phyloP scores from a whole-genome alignment of 2,329 filamentous ascomycete genomes.

The Trichophyton benhamiae region DNA sequence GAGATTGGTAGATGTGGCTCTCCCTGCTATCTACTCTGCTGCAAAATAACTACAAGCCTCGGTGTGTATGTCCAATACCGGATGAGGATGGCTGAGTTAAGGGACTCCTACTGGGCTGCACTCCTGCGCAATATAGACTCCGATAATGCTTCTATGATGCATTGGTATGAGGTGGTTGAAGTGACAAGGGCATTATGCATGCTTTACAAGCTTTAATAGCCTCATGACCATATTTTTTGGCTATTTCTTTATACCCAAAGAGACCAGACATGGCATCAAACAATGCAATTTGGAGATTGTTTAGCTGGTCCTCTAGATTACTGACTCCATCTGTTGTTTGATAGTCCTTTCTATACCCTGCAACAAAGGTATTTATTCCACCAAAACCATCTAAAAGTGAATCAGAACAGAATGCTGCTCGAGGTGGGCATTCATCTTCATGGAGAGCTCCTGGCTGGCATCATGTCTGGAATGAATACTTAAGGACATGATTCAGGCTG shows the following conservation, averaged over 20 bases:
- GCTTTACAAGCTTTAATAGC: background rate
- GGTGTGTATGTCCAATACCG: too few species aligned
- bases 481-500: background rate
- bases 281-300: background rate
- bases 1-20: too few species aligned
- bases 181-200: background rate
- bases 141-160: background rate
- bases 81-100: too few species aligned
- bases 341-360: background rate
- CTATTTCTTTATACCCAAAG: background rate
- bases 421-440: background rate
- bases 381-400: background rate
- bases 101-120: too few species aligned
- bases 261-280: background rate
- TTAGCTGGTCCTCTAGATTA: background rate
- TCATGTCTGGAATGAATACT: background rate
- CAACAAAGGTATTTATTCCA: background rate
- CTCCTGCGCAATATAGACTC: too few species aligned
- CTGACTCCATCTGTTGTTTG: background rate
- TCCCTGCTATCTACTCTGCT: too few species aligned
- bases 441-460: background rate
- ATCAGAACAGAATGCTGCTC: background rate
- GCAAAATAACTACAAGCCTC: too few species aligned
- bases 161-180: background rate
- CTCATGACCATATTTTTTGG: background rate